Conservation (phyloP, 306 rosid genomes). For the Citrullus colocynthis region DNA sequence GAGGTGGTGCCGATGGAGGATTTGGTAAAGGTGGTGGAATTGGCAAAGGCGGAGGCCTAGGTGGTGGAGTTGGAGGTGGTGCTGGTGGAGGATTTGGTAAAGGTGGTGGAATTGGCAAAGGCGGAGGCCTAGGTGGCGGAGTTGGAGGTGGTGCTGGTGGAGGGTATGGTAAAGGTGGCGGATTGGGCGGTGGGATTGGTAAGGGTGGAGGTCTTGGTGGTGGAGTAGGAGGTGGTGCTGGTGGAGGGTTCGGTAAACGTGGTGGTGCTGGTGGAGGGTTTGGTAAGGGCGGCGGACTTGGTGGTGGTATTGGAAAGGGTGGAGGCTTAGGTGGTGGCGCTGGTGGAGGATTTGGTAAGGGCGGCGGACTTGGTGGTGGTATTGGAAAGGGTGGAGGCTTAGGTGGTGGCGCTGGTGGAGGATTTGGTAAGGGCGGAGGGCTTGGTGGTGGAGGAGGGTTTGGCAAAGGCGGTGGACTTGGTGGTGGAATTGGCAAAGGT, state of each 20-base stretch:
- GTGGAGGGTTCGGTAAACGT: constrained; percentile 16
- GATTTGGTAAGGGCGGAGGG: neutral
- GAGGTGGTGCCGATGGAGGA: neutral
- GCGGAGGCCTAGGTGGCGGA: constrained; percentile 8
- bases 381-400: neutral
- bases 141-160: constrained; percentile 19
- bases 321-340: neutral
- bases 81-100: neutral
- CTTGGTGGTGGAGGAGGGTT: neutral
- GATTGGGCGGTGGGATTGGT: constrained; percentile 7
- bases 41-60: constrained; percentile 7
- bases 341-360: neutral
- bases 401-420: constrained; percentile 3
- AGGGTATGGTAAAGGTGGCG: constrained; percentile 19
- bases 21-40: constrained; percentile 10
- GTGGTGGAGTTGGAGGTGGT: constrained; percentile 13
- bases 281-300: constrained; percentile 1
- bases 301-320: neutral
- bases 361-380: constrained; percentile 22
- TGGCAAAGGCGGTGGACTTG: constrained; percentile 25
- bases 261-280: constrained; percentile 18
- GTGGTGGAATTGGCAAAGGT: constrained; percentile 11
- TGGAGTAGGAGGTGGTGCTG: constrained; percentile 9
- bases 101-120: neutral
- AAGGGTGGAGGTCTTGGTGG: neutral